These are phyloP conservation scores for Ilyonectria robusta DNA, from an alignment of 2,329 filamentous ascomycete species.

Conservation along the genomic window DNA sequence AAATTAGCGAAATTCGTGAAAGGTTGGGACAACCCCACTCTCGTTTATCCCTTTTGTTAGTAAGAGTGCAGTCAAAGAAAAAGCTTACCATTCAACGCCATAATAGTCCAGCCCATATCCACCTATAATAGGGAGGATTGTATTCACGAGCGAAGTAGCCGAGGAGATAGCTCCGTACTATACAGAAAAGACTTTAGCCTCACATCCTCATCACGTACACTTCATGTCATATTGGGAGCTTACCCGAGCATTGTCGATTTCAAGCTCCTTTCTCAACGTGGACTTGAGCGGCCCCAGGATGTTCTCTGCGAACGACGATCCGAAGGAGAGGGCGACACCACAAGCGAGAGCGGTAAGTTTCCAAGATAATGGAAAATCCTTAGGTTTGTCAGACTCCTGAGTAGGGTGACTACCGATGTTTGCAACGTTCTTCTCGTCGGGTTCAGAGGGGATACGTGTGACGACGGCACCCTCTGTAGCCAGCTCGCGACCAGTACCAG, in stretches of 20 bases:
- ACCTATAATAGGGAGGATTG: slow-evolving; percentile 44
- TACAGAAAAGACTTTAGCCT: neutral
- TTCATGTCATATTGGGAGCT: neutral
- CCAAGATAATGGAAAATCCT: slow-evolving; percentile 44
- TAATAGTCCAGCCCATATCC: slow-evolving; percentile 47
- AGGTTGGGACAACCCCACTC: neutral
- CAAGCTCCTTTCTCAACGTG: slow-evolving; percentile 39
- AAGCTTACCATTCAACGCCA: slow-evolving; percentile 43
- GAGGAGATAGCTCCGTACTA: slow-evolving; percentile 45
- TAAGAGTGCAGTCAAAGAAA: neutral
- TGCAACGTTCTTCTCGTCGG: too few relatives aligned
- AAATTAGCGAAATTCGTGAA: neutral
- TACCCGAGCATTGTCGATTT: slow-evolving; percentile 42
- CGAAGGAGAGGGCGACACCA: slow-evolving; percentile 43
- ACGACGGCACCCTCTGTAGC: too few relatives aligned
- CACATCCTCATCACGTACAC: neutral
- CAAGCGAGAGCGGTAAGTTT: slow-evolving; percentile 41
- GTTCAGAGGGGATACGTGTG: too few relatives aligned
- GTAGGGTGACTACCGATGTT: too few relatives aligned
- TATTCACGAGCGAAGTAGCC: slow-evolving; percentile 45
- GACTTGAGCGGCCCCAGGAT: slow-evolving; percentile 45
- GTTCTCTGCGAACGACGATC: slow-evolving; percentile 46
- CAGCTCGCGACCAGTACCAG: too few relatives aligned
- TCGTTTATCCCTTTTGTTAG: neutral
- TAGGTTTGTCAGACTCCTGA: neutral